A percentile compares a stretch with the other conserved stretches of the same genome.
These are phyloP conservation scores for Acacia confusa DNA, from an alignment of 306 rosid species.

Conservation along the genomic window DNA sequence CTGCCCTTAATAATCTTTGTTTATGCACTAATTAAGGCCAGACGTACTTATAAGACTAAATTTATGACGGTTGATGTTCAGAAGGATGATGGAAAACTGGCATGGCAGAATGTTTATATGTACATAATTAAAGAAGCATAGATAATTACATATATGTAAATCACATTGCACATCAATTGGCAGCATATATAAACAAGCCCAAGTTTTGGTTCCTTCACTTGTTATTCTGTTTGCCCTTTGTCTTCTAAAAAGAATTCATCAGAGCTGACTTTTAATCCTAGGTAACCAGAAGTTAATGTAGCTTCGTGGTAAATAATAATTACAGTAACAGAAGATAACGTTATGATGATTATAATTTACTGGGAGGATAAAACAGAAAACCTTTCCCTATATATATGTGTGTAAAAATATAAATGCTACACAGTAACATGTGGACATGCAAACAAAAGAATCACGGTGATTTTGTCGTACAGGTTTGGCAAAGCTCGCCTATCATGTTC, in stretches of 20 bases:
- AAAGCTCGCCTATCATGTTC: constrained; percentile 55
- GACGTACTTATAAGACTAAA: neutral
- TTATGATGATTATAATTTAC: neutral
- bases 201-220: neutral
- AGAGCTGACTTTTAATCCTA: neutral
- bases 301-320: neutral
- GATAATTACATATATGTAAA: neutral
- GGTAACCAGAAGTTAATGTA: neutral
- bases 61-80: neutral
- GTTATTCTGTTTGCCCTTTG: neutral
- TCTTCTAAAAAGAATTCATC: neutral
- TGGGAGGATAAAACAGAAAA: neutral
- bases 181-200: neutral
- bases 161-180: neutral
- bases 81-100: neutral
- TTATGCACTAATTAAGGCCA: neutral
- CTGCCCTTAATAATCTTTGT: neutral
- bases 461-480: constrained; percentile 58
- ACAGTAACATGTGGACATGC: constrained; percentile 22
- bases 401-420: neutral
- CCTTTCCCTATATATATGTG: neutral
- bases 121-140: neutral
- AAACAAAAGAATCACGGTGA: constrained; percentile 41
- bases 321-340: neutral
- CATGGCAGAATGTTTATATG: neutral